phyloP scores from a whole-genome alignment of 441 rosid species.

The Jatropha multifida region DNA sequence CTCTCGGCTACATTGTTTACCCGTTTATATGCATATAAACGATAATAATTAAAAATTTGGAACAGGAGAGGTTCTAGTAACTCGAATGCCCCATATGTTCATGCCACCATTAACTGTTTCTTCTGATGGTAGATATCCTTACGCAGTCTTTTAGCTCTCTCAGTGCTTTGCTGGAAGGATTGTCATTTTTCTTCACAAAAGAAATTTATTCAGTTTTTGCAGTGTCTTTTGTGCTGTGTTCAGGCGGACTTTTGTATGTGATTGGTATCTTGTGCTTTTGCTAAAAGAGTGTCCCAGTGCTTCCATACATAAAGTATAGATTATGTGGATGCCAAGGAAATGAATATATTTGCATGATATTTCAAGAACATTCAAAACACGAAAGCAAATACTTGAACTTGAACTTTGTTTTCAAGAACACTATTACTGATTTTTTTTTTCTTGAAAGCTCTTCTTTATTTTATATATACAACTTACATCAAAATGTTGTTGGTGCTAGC shows the following conservation, averaged over 20 bases:
- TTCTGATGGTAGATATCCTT: too few species aligned
- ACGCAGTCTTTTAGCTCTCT: background rate
- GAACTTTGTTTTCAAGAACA: background rate
- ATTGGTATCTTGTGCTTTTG: background rate
- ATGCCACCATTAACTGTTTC: too few species aligned
- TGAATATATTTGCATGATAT: background rate
- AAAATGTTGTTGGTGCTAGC: constrained; percentile 4
- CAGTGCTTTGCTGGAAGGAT: too few species aligned
- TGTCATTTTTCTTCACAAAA: too few species aligned
- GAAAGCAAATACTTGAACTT: background rate
- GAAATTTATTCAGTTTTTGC: background rate
- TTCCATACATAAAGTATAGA: background rate
- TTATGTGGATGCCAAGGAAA: background rate
- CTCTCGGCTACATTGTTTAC: background rate
- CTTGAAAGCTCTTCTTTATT: background rate
- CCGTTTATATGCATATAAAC: background rate
- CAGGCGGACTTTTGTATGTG: background rate
- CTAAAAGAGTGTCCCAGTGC: background rate
- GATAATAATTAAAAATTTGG: background rate
- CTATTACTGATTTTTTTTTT: background rate
- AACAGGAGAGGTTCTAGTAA: background rate
- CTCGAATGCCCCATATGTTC: background rate
- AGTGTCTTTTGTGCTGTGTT: background rate
- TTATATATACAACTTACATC: background rate
- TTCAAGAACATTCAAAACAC: background rate